Percentiles rank a stretch among this genome's conserved stretches.
phyloP scores from a whole-genome alignment of 2,329 filamentous ascomycete genomes.

The Exophiala spinifera region DNA sequence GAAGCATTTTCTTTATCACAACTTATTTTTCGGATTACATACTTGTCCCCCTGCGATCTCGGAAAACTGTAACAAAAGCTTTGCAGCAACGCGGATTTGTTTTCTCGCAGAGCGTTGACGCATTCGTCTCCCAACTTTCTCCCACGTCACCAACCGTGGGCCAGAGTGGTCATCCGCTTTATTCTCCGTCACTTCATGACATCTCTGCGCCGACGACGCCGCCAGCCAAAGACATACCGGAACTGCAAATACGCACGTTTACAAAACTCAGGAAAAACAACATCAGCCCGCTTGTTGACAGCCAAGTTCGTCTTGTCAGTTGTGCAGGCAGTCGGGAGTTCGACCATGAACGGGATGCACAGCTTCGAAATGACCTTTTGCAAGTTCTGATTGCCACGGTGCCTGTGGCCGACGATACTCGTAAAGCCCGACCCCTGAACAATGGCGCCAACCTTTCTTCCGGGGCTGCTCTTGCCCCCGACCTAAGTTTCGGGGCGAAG shows the following conservation, averaged over 20 bases:
- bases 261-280: conserved; percentile 72
- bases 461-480: neutral
- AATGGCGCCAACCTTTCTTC: neutral
- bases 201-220: conserved; percentile 61
- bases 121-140: conserved; percentile 58
- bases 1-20: conserved; percentile 95
- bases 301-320: conserved; percentile 69
- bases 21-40: conserved; percentile 99
- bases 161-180: conserved; percentile 24
- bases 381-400: conserved; percentile 27
- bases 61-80: conserved; percentile 70
- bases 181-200: conserved; percentile 11
- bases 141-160: conserved; percentile 32
- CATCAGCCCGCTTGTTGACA: conserved; percentile 69
- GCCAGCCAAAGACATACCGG: conserved; percentile 71
- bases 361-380: conserved; percentile 26
- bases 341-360: conserved; percentile 11
- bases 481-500: conserved; percentile 34
- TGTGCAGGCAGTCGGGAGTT: conserved; percentile 64
- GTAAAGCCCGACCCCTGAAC: neutral
- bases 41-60: conserved; percentile 74
- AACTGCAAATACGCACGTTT: conserved; percentile 81
- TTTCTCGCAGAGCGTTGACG: conserved; percentile 68
- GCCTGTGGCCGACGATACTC: neutral
- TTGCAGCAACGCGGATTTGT: conserved; percentile 78